phyloP scores from a whole-genome alignment of 2,329 filamentous ascomycete genomes.

The Curvularia sp. region DNA sequence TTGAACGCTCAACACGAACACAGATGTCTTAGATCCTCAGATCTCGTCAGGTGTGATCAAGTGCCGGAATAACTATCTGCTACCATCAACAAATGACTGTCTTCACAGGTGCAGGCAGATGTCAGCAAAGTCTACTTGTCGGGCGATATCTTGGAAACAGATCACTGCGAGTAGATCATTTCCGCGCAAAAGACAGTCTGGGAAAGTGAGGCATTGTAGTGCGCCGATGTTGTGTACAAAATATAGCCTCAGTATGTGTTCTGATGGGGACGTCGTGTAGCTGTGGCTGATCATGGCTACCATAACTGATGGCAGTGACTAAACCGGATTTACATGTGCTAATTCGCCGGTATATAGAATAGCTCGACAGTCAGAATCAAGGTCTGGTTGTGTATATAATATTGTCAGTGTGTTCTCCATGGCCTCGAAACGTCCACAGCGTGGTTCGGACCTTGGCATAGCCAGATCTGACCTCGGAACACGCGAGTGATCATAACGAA shows the following conservation, averaged over 20 bases:
- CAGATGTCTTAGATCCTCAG: not conserved
- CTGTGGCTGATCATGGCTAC: slow-evolving; percentile 4
- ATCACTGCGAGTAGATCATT: too few species aligned
- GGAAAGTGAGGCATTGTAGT: slow-evolving; percentile 1
- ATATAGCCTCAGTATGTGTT: not conserved
- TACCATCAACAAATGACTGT: not conserved
- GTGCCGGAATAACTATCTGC: not conserved
- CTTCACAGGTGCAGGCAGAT: not conserved
- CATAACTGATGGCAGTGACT: not conserved
- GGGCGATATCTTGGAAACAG: not conserved
- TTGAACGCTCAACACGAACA: too few species aligned
- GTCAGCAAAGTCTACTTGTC: not conserved
- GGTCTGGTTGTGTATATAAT: not conserved
- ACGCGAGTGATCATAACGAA: not conserved
- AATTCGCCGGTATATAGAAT: not conserved
- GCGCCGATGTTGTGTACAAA: not conserved
- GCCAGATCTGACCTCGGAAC: not conserved
- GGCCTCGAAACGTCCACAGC: not conserved
- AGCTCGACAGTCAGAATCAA: too few species aligned
- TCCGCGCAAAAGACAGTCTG: not conserved
- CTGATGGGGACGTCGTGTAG: not conserved
- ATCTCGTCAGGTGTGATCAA: not conserved
- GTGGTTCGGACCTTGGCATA: not conserved
- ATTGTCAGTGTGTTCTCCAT: not conserved
- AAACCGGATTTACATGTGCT: not conserved